A percentile compares a stretch with the other conserved stretches of the same genome.
These are phyloP conservation scores for Phellopilus nigrolimitatus DNA, from an alignment of 1,284 basidiomycete species.

Conservation along the genomic window DNA sequence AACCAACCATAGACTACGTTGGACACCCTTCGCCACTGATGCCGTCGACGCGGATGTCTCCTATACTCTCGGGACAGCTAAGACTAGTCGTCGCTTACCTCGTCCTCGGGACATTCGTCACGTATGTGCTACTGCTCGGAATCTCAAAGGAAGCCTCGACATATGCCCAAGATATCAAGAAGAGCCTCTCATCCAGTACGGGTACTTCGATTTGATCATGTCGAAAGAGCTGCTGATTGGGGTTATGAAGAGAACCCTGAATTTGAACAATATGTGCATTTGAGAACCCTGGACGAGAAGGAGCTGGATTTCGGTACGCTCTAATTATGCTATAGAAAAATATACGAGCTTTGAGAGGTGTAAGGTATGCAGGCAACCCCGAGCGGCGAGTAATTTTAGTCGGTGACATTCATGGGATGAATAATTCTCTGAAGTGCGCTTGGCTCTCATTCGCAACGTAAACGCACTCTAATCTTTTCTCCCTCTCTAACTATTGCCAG, in stretches of 20 bases:
- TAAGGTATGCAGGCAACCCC: conserved; percentile 38
- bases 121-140: conserved; percentile 37
- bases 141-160: conserved; percentile 22
- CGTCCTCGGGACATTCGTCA: conserved; percentile 37
- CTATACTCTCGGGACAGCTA: neutral
- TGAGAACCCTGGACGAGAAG: conserved; percentile 12
- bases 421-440: conserved; percentile 59
- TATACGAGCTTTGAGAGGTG: too few species aligned
- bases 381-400: conserved; percentile 62
- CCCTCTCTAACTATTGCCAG: conserved; percentile 41
- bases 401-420: conserved; percentile 85
- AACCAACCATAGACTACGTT: too few species aligned
- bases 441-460: too few species aligned
- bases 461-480: neutral
- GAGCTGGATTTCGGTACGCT: conserved; percentile 37
- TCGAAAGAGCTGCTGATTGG: neutral
- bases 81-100: conserved; percentile 23
- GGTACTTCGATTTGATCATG: neutral
- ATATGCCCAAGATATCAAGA: conserved; percentile 16
- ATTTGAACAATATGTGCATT: conserved; percentile 5
- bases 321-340: neutral
- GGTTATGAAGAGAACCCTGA: conserved; percentile 7
- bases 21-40: too few species aligned
- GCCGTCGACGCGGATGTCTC: neutral
- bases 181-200: neutral